Base-by-base conservation (phyloP, 2,329 filamentous ascomycete species). In the Aspergillus intermedius region DNA sequence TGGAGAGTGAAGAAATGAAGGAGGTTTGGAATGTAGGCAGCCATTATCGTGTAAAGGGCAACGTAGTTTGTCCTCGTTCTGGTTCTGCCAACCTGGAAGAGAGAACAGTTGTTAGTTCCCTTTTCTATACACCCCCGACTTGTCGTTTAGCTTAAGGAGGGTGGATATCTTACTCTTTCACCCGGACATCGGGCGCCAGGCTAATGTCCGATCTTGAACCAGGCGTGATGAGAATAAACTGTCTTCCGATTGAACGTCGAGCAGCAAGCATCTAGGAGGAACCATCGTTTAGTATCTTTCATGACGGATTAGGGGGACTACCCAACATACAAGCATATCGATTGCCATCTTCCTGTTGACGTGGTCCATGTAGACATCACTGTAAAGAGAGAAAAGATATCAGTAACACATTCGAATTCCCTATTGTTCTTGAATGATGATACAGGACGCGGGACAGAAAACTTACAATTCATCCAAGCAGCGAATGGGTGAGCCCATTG, bases 281-380 rank as follows among this genome's bases (percentile, higher is more conserved):
- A 49, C 62, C 57, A 64, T 59, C 21, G 53, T 41, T 45, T 25
- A 48, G 45, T 42, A 52, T 46, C 19, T 46, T n/a, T 15, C 12
- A 19, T 28, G 35, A 45, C 5, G 28, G 12, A 19, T n/a, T 39
- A 23, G 49, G 30, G 44, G 23, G 10, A 23, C 23, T 9, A 44
- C 25, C n/a, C 34, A 12, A 25, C 83, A 74, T 73, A 89, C 86
- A 68, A 98, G 87, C 86, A 98, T 89, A 54, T 87, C 87, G 60
- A 95, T 95, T 64, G 88, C 94, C 58, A 94, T 87, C 48, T 87
- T 88, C 52, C 93, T 83, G 69, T 98, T 98, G 50, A 97, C 88
- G 58, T 86, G 89, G 70, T 98, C 93, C 93, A 98, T 98, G 76
- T 96, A 98, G 28, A 98, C 93, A 66, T 98, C 93, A 64, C 76